Base-by-base conservation (phyloP, 1,284 basidiomycete species). In the Cryptococcus hybrid region DNA sequence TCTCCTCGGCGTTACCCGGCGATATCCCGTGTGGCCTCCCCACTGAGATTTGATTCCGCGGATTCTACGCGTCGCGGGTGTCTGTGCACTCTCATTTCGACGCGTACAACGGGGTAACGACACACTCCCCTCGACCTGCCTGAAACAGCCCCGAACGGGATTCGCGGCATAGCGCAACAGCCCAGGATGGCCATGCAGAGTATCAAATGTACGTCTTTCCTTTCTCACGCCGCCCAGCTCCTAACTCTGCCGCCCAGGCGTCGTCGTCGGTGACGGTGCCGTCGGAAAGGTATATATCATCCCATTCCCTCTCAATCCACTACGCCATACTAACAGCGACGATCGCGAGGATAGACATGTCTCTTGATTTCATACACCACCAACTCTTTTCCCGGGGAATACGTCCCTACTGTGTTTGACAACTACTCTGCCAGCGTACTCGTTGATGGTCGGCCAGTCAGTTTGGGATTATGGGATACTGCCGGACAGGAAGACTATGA, bases 201-300 rank as follows among this genome's bases (percentile, higher is more conserved):
- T 54, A 68, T 68, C 43, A 68, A 68, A 59, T 68, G 66, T 68
- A 45, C 5, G 66, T 63, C 24, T 13, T 36, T 36, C 35, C 5
- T 7, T 42, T n/a, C 40, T n/a, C 40, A 11, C 40, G 11, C 40
- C 40, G 11, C 5, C 40, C 40, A 11, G 11, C 40, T 18, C 18
- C 7, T 13, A 13, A 7, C 43, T 44, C 43, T 44, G 8, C 43
- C 43, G 9, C 39, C 43, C 43, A 78, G 76, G 76, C 59, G 95
- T 98, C 77, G 93, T 98, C 73, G 95, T 99, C 60, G 95, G 95
- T 73, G 95, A 99, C 83, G 95, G 95, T 86, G 95, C 95, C 56
- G 96, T 99, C 72, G 95, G 95, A 80, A 99, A 98, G 24, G 24
- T 24, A 24, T 24, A 24, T 89, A 94, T 88, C 65, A 69, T 85